Conservation (phyloP, 805 yeast genomes). For the Metschnikowia arizonensis region DNA sequence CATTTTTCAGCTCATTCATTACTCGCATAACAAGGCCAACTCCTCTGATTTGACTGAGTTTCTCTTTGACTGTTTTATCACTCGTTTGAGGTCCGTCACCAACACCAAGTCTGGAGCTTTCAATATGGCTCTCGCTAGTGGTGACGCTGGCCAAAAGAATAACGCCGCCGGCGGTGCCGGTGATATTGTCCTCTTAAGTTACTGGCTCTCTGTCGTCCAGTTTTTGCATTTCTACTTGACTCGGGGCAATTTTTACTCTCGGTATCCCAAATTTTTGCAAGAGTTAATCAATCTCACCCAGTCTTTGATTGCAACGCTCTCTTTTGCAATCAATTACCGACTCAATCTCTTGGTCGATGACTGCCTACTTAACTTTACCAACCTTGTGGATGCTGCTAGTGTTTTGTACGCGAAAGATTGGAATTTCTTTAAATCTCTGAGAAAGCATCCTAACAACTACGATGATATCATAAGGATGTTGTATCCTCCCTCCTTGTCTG, state of each 20-base stretch:
- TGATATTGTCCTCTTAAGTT: slow-evolving; percentile 69
- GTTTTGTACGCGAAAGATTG: slow-evolving; percentile 71
- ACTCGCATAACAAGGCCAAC: slow-evolving; percentile 56
- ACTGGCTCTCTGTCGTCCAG: slow-evolving; percentile 83
- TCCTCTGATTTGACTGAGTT: slow-evolving; percentile 54
- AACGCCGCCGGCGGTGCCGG: slow-evolving; percentile 36
- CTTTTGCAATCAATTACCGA: slow-evolving; percentile 61
- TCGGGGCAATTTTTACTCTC: slow-evolving; percentile 54
- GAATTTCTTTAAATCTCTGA: slow-evolving; percentile 48
- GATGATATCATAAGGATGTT: slow-evolving; percentile 73
- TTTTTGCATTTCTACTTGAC: slow-evolving; percentile 72
- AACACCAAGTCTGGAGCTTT: slow-evolving; percentile 59
- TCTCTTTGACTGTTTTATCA: slow-evolving; percentile 55
- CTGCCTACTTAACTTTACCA: slow-evolving; percentile 69
- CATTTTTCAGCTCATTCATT: slow-evolving; percentile 65
- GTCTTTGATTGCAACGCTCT: slow-evolving; percentile 59
- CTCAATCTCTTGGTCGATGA: slow-evolving; percentile 55
- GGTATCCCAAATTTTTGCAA: slow-evolving; percentile 57
- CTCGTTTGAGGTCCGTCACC: slow-evolving; percentile 57
- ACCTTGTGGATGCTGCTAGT: slow-evolving; percentile 76
- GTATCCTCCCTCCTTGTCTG: slow-evolving; percentile 78
- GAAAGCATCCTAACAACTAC: slow-evolving; percentile 47
- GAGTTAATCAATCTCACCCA: slow-evolving; percentile 52
- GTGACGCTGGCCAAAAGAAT: slow-evolving; percentile 9
- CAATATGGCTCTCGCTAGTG: slow-evolving; percentile 34